Conservation (phyloP, 2,329 filamentous ascomycete species). For the Alternaria atra region DNA sequence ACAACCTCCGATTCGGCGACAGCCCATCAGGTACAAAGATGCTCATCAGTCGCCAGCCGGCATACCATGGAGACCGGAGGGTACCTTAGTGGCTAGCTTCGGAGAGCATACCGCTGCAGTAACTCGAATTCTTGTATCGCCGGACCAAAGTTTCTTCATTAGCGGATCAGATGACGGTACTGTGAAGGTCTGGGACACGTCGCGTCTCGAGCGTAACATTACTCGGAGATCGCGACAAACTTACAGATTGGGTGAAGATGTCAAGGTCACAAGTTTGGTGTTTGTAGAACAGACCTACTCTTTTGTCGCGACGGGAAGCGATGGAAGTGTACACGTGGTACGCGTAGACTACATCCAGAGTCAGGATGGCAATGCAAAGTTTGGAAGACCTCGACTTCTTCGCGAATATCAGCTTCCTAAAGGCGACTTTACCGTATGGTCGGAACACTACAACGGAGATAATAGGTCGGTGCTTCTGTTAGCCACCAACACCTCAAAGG, state of each 20-base stretch:
- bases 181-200: conserved; percentile 93
- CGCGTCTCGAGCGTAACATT: conserved; percentile 88
- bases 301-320: conserved; percentile 88
- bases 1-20: conserved; percentile 67
- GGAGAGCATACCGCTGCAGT: conserved; percentile 85
- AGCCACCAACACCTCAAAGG: conserved; percentile 83
- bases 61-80: conserved; percentile 82
- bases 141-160: conserved; percentile 93
- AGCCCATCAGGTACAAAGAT: conserved; percentile 63
- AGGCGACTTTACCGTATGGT: conserved; percentile 85
- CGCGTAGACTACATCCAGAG: conserved; percentile 74
- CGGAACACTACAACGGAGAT: conserved; percentile 88
- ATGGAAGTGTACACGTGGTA: conserved; percentile 84
- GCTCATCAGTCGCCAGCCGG: conserved; percentile 59
- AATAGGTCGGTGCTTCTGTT: conserved; percentile 82
- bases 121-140: conserved; percentile 81
- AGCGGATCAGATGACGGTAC: conserved; percentile 91
- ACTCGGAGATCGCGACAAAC: conserved; percentile 87
- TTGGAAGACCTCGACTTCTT: conserved; percentile 78
- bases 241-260: conserved; percentile 75
- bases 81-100: conserved; percentile 85
- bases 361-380: conserved; percentile 68
- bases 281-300: conserved; percentile 95
- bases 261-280: conserved; percentile 80
- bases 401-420: conserved; percentile 76